Base-by-base conservation (phyloP, 106 monocot species). In the Triglochin maritima region DNA sequence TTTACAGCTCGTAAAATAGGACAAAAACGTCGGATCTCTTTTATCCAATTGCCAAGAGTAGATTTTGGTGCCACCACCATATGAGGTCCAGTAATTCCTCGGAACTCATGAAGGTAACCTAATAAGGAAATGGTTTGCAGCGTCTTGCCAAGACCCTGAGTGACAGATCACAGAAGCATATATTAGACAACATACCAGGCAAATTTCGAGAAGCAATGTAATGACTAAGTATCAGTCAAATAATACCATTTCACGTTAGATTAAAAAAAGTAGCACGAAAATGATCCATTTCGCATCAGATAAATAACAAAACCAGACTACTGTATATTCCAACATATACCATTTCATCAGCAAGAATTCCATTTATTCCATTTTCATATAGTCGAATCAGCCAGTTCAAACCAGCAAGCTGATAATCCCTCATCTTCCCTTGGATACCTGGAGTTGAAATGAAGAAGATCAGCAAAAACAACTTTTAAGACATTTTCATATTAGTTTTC, bases 291-390 rank as follows among this genome's bases (percentile, higher is more conserved):
- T 55, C 14, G 8, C 3, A 55, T 12, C 8, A 55, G 55, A 55
- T 12, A 68, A 80, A 44, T 8, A 51, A 17, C 10, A 56, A 41
- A 49, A 43, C 13, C 4, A 74, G 43, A 57, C 47, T 44, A 11
- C 42, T 1, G 10, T 47, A 62, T 13, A 16, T 64, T 5, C 56
- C 51, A 55, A 59, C 50, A 51, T 62, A 59, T 90, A 98, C 94
- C 94, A 94, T 94, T 62, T 94, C 94, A 87, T 94, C 94, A 87
- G 94, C 94, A 65, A 94, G 81, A 75, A 94, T 94, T 50, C 94
- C 94, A 89, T 94, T 94, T 54, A 94, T 89, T 44, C 89, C 89
- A 71, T 94, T 94, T 82, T 94, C 89, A 74, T 89, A 94, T 47
- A 94, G 76, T 3, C 84, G 67, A 56, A 94, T 89, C 12, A 94